Conservation (phyloP, 305 asterid genomes). For the Nicotiana rustica region DNA sequence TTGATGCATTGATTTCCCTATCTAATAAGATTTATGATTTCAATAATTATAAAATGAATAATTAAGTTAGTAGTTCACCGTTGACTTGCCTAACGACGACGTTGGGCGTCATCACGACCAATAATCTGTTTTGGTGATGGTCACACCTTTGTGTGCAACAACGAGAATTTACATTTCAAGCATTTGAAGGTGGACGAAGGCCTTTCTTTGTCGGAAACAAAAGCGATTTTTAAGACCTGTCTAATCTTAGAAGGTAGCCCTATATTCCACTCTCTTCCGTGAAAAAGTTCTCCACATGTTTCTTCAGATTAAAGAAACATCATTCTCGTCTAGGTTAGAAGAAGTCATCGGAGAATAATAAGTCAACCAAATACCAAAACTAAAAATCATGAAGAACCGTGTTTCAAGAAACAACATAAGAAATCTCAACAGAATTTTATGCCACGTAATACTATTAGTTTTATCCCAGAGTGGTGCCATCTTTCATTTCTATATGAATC, state of each 20-base stretch:
- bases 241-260: constrained; percentile 49
- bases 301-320: constrained; percentile 40
- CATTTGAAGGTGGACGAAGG: constrained; percentile 33
- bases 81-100: no score
- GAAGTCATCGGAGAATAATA: not conserved
- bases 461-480: not conserved
- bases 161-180: not conserved
- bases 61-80: no score
- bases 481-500: not conserved
- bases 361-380: constrained; percentile 9
- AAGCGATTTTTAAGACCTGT: constrained; percentile 37
- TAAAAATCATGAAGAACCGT: not conserved
- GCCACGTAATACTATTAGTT: not conserved
- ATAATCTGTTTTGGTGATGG: no score
- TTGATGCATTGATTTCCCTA: no score
- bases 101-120: no score
- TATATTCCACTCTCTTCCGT: constrained; percentile 36
- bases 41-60: no score
- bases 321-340: not conserved
- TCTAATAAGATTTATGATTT: no score
- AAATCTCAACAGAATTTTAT: constrained; percentile 8
- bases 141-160: no score
- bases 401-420: not conserved
- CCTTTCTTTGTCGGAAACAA: constrained; percentile 45
- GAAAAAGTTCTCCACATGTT: constrained; percentile 4